These are phyloP conservation scores for Phytopythium mirpurense DNA, from an alignment of 352 stramenopile genomes.

Conservation along the genomic window DNA sequence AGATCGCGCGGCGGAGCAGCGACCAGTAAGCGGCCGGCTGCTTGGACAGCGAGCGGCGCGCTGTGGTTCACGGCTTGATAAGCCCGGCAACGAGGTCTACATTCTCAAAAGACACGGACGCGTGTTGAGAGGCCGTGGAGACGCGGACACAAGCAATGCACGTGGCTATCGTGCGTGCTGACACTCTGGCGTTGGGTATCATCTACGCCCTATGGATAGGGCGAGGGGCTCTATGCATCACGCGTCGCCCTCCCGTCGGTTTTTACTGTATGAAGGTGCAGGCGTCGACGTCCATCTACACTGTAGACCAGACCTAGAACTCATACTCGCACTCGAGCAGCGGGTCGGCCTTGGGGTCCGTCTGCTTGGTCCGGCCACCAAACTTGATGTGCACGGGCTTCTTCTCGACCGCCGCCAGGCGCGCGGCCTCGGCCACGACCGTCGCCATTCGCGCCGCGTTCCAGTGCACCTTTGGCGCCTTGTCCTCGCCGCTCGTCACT, in stretches of 20 bases:
- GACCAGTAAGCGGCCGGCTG: not conserved
- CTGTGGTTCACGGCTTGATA: no score
- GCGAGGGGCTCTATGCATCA: slow-evolving; percentile 1
- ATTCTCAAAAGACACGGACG: no score
- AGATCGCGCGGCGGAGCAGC: slow-evolving; percentile 71
- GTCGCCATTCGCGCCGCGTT: slow-evolving; percentile 72
- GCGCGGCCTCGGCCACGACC: slow-evolving; percentile 66
- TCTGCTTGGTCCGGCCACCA: slow-evolving; percentile 37
- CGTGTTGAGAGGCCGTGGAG: no score
- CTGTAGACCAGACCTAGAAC: slow-evolving; percentile 16
- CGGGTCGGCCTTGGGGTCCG: slow-evolving; percentile 30
- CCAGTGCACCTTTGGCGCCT: slow-evolving; percentile 50
- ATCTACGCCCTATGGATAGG: no score
- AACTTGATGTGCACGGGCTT: slow-evolving; percentile 68
- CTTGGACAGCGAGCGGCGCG: no score
- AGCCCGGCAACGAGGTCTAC: no score
- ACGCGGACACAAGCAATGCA: no score
- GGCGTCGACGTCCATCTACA: no score
- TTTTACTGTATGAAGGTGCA: no score
- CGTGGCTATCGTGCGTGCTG: no score
- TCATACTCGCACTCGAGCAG: slow-evolving; percentile 52
- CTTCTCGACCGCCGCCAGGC: slow-evolving; percentile 53
- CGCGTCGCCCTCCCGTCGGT: not conserved
- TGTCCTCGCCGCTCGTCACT: slow-evolving; percentile 32
- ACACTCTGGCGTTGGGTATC: no score